phyloP scores from a whole-genome alignment of 176 grass and related monocot genomes.

The Eragrostis curvula region DNA sequence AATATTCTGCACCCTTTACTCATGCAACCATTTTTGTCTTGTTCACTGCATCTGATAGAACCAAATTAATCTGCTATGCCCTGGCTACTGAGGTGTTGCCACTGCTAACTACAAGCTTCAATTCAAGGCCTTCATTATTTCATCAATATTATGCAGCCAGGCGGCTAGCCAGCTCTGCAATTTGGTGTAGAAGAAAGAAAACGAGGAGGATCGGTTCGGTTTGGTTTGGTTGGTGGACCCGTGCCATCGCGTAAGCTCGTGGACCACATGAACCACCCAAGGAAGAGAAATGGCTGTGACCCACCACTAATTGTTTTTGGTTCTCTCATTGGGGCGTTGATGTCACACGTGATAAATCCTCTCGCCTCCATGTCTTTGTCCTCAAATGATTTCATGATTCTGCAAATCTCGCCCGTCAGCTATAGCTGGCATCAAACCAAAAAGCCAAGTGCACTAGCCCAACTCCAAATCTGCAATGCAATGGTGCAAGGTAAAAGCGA shows the following conservation, averaged over 20 bases:
- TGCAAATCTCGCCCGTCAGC: slow-evolving; percentile 47
- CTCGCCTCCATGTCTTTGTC: slow-evolving; percentile 46
- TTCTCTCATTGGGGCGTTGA: slow-evolving; percentile 43
- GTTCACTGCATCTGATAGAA: not conserved
- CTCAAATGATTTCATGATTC: slow-evolving; percentile 50
- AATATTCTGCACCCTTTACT: not conserved
- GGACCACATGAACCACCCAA: slow-evolving; percentile 52
- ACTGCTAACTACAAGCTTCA: slow-evolving; percentile 6
- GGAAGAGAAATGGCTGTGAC: not conserved
- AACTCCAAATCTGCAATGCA: not conserved
- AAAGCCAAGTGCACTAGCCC: slow-evolving; percentile 26
- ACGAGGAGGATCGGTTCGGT: not conserved
- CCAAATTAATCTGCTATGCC: not conserved
- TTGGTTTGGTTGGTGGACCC: slow-evolving; percentile 46
- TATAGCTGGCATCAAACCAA: slow-evolving; percentile 44
- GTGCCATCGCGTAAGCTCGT: slow-evolving; percentile 43
- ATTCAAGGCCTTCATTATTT: slow-evolving; percentile 31
- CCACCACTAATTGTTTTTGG: slow-evolving; percentile 52
- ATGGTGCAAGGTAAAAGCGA: no score
- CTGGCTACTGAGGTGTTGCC: not conserved
- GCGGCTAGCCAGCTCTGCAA: slow-evolving; percentile 30
- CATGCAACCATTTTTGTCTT: not conserved
- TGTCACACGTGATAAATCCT: slow-evolving; percentile 70
- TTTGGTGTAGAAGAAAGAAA: slow-evolving; percentile 42
- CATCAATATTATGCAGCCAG: slow-evolving; percentile 16